phyloP scores from a whole-genome alignment of 192 early-diverging fungal genomes.

The Funneliformis geosporum region DNA sequence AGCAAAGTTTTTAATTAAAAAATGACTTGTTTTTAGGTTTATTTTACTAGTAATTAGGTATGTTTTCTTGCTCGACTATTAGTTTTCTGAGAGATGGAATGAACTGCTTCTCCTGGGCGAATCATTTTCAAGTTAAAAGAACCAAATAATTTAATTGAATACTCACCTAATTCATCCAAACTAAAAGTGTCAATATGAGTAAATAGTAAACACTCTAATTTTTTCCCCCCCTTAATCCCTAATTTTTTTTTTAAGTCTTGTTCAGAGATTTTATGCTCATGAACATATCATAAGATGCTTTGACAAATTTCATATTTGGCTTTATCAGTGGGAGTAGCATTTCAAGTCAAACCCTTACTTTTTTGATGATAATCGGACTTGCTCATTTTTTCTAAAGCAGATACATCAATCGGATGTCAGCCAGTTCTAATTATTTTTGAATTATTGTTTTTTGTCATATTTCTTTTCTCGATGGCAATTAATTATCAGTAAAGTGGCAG shows the following conservation, averaged over 20 bases:
- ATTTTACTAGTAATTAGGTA: too few species aligned
- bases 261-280: background rate
- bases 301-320: background rate
- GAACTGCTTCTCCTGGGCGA: too few species aligned
- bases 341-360: background rate
- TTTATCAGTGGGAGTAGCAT: slow-evolving; percentile 3
- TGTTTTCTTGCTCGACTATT: too few species aligned
- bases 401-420: background rate
- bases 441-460: slow-evolving; percentile 1
- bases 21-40: too few species aligned
- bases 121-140: slow-evolving; percentile 1
- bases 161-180: slow-evolving; percentile 15
- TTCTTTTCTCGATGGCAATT: slow-evolving; percentile 8
- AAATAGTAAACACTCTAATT: slow-evolving; percentile 2
- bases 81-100: too few species aligned
- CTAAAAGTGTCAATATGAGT: background rate
- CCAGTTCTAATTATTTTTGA: slow-evolving; percentile 10
- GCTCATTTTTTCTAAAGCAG: slow-evolving; percentile 4
- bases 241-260: slow-evolving; percentile 10
- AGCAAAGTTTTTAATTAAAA: too few species aligned
- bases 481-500: background rate
- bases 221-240: background rate
- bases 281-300: background rate
- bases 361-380: background rate
- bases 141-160: background rate